phyloP scores from a whole-genome alignment of 192 early-diverging fungal species.

The Coemansia sp. region DNA sequence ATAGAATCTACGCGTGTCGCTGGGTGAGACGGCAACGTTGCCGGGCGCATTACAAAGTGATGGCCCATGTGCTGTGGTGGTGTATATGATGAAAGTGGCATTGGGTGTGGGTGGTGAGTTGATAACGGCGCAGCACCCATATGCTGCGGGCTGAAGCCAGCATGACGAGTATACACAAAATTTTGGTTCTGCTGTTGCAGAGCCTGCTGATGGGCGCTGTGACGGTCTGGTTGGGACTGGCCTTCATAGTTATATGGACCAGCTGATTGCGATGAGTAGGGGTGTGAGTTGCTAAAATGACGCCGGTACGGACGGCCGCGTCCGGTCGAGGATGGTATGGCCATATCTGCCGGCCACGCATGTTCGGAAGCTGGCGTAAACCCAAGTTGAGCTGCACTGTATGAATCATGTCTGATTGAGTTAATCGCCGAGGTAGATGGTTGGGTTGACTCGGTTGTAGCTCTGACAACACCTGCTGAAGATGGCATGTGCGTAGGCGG shows the following conservation, averaged over 20 bases:
- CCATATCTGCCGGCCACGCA: neutral
- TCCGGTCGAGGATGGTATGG: neutral
- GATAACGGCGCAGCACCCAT: neutral
- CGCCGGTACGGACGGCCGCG: neutral
- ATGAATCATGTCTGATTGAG: neutral
- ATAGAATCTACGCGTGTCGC: neutral
- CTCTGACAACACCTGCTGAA: neutral
- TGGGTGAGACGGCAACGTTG: neutral
- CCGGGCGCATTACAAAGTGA: neutral
- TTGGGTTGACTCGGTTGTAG: neutral
- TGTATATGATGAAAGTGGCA: neutral
- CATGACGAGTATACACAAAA: neutral
- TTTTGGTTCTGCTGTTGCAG: neutral
- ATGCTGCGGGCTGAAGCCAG: neutral
- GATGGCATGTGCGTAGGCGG: neutral
- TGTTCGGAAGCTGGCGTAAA: neutral
- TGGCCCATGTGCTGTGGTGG: neutral
- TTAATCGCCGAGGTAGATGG: neutral
- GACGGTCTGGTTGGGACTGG: neutral
- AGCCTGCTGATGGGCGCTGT: constrained; percentile 2
- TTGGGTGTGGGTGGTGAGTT: neutral
- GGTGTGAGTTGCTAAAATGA: neutral
- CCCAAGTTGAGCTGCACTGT: neutral
- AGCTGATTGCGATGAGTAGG: neutral
- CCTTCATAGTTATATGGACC: neutral